These are phyloP conservation scores for Citrus sinensis DNA, from an alignment of 345 rosid species.

Conservation along the genomic window DVS_A1.0 CM039166.1:10177501-10178000, in stretches of 20 bases:
- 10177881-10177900: neutral
- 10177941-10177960: neutral
- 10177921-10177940: neutral
- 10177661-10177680: too few species aligned
- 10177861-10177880: neutral
- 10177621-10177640: too few species aligned
- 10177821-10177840: neutral
- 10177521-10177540: conserved; percentile 35
- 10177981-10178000: neutral
- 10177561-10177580: conserved; percentile 16
- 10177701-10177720: too few species aligned
- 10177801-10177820: too few species aligned
- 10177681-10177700: too few species aligned
- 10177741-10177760: too few species aligned
- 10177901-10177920: neutral
- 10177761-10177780: too few species aligned
- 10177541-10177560: conserved; percentile 34
- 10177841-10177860: too few species aligned
- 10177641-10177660: too few species aligned
- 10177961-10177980: neutral
- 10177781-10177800: too few species aligned
- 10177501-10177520: conserved; percentile 65
- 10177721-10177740: too few species aligned
- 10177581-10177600: conserved; percentile 13
- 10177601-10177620: too few species aligned